A percentile compares a stretch with the other conserved stretches of the same genome.
These are phyloP conservation scores for Amphichorda felina DNA, from an alignment of 2,329 filamentous ascomycete genomes.

Conservation along the genomic window DNA sequence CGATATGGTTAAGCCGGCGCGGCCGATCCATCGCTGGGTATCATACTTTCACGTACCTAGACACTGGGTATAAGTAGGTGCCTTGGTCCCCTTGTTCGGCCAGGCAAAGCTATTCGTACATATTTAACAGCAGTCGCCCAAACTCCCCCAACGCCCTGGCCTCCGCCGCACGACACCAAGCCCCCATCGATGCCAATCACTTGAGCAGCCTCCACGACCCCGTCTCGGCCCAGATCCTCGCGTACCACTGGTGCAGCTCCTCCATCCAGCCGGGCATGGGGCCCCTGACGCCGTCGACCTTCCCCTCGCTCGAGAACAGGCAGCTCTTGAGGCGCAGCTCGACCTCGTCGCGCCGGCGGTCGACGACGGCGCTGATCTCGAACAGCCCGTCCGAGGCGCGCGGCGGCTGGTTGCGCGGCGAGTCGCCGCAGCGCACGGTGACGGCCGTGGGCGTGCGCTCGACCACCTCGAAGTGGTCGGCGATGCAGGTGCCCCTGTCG, in stretches of 20 bases:
- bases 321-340: slow-evolving; percentile 55
- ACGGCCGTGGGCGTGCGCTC: slow-evolving; percentile 49
- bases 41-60: too few relatives aligned
- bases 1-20: too few relatives aligned
- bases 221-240: slow-evolving; percentile 24
- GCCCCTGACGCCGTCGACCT: slow-evolving; percentile 18
- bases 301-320: slow-evolving; percentile 37
- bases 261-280: slow-evolving; percentile 16
- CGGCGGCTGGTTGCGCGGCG: slow-evolving; percentile 42
- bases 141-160: too few relatives aligned
- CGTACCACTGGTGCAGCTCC: slow-evolving; percentile 26
- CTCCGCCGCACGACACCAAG: too few relatives aligned
- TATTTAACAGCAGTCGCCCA: too few relatives aligned
- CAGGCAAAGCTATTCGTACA: too few relatives aligned
- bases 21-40: too few relatives aligned
- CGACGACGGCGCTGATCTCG: slow-evolving; percentile 48
- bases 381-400: slow-evolving; percentile 55
- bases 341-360: slow-evolving; percentile 44
- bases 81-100: too few relatives aligned
- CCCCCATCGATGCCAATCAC: too few relatives aligned
- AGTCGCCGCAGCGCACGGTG: slow-evolving; percentile 54
- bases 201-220: slow-evolving; percentile 23
- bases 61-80: too few relatives aligned
- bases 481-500: slow-evolving; percentile 50
- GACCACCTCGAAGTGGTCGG: slow-evolving; percentile 62